A percentile compares a stretch with the other conserved stretches of the same genome.
Evolutionary conservation across 2,329 filamentous ascomycete genomes (phyloP).

Genomic region (Colletotrichum musicola): DNA sequence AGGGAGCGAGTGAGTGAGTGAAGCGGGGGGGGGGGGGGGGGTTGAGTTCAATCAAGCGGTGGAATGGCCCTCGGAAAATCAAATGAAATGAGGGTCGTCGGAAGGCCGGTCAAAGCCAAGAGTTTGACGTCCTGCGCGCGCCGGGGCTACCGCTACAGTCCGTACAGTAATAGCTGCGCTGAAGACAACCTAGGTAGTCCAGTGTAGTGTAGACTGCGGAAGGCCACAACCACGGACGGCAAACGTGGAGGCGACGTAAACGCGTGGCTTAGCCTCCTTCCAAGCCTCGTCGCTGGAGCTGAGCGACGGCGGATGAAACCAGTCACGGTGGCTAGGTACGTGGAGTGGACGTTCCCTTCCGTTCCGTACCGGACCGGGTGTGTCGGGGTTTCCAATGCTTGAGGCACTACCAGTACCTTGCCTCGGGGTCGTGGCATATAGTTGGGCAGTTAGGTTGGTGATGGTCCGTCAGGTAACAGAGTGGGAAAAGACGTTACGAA

Average conservation of each 20-base stretch:
- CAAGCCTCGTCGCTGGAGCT: constrained; percentile 35
- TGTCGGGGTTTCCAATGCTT: too few relatives aligned
- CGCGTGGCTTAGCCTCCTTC: constrained; percentile 34
- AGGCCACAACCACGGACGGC: neutral
- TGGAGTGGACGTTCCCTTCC: neutral
- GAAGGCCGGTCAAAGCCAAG: constrained; percentile 7
- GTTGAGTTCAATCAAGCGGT: constrained; percentile 5
- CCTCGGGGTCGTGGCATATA: neutral
- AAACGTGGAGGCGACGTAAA: constrained; percentile 13
- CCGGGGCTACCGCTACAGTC: neutral
- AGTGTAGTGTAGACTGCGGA: neutral
- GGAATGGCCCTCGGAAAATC: neutral
- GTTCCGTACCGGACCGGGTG: neutral
- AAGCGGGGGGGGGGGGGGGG: neutral
- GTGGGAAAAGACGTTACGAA: neutral
- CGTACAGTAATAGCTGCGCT: neutral
- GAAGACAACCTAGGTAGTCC: neutral
- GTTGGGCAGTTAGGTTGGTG: too few relatives aligned
- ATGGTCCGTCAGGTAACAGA: too few relatives aligned
- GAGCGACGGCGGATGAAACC: constrained; percentile 13
- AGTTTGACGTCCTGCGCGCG: neutral
- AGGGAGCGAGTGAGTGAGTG: constrained; percentile 15
- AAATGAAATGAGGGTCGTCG: constrained; percentile 15
- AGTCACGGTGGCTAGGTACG: neutral
- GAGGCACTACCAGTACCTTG: neutral